Evolutionary conservation across 108 stramenopile species (phyloP).

Genomic region (Cyclotella sp.): DNA sequence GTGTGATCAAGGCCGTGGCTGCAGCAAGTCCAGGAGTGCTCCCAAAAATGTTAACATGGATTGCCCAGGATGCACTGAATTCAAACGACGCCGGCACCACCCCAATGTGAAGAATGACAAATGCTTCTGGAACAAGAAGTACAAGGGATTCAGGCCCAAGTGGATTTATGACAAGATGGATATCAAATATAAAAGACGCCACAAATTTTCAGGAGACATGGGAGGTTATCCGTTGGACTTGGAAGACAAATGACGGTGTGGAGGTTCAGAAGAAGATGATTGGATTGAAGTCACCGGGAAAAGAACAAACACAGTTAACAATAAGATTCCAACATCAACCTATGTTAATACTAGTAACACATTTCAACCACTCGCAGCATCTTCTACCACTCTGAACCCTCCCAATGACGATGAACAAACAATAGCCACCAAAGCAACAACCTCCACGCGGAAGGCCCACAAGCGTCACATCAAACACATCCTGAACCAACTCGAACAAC

Average conservation of each 20-base stretch:
- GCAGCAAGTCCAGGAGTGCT: neutral
- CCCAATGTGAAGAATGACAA: neutral
- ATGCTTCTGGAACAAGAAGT: too few relatives aligned
- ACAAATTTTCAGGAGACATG: slow-evolving; percentile 6
- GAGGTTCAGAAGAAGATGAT: slow-evolving; percentile 3
- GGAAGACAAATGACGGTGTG: slow-evolving; percentile 17
- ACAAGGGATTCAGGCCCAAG: neutral
- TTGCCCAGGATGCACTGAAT: neutral
- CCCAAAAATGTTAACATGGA: neutral
- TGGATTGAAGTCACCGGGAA: neutral
- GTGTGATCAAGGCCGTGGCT: neutral
- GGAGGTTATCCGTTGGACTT: slow-evolving; percentile 1
- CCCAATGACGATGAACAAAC: neutral
- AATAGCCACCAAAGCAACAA: neutral
- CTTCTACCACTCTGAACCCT: neutral
- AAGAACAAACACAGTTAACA: neutral
- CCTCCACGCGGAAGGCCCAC: neutral
- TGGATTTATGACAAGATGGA: slow-evolving; percentile 2
- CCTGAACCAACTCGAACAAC: neutral
- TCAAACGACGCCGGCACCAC: neutral
- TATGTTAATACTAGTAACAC: neutral
- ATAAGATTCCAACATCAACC: neutral
- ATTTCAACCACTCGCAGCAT: neutral
- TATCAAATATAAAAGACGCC: neutral
- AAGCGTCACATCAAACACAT: neutral